phyloP scores from a whole-genome alignment of 78 protist genomes.

The Dictyostelium citrinum region DNA sequence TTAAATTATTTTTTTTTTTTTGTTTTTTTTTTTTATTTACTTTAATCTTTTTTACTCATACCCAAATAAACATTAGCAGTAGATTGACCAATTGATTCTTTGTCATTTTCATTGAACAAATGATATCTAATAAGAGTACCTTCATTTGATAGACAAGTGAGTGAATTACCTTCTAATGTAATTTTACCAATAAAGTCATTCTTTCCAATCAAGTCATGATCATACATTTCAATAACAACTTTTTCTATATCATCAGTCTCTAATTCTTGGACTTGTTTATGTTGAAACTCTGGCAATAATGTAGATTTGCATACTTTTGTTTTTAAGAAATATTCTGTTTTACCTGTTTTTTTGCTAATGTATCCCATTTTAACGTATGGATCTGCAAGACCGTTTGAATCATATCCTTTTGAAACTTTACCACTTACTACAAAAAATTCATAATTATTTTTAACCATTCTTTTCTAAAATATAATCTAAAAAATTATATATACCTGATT shows the following conservation, averaged over 20 bases:
- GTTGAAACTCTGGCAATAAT: background rate
- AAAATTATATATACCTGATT: too few species aligned
- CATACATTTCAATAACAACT: background rate
- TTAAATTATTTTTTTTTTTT: background rate
- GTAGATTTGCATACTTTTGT: background rate
- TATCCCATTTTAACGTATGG: background rate
- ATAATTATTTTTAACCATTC: background rate
- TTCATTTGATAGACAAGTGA: background rate
- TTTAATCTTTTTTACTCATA: background rate
- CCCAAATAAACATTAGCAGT: background rate
- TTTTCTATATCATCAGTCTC: background rate
- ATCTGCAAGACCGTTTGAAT: background rate
- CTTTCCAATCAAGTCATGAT: background rate
- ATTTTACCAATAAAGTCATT: background rate
- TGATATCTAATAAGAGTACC: background rate
- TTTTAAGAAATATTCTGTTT: background rate
- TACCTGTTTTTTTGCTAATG: background rate
- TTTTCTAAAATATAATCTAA: too few species aligned
- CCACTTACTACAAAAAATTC: background rate
- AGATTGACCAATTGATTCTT: background rate
- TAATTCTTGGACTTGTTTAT: background rate
- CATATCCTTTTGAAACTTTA: background rate
- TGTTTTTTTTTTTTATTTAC: background rate
- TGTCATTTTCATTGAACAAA: background rate
- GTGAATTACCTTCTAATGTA: background rate